Evolutionary conservation across 2,329 filamentous ascomycete genomes (phyloP).

Genomic region (Trichoderma harzianum): DNA sequence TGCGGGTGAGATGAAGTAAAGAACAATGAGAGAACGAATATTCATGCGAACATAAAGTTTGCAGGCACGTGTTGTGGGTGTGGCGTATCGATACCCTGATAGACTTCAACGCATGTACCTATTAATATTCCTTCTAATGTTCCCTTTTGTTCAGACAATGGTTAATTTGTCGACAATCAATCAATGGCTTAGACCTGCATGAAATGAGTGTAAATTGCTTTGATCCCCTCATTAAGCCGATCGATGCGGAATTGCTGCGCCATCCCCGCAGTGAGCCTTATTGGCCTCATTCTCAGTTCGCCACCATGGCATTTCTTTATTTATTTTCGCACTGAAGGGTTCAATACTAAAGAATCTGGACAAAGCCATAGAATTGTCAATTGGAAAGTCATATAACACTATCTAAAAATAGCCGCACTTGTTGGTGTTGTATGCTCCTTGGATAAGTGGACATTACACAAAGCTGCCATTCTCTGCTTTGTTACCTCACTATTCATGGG

Average conservation of each 20-base stretch:
- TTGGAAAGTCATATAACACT: not conserved
- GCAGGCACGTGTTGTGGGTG: not conserved
- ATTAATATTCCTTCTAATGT: not conserved
- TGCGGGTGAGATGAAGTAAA: not conserved
- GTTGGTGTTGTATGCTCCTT: not conserved
- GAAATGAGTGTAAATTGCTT: not conserved
- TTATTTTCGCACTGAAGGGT: not conserved
- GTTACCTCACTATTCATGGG: not conserved
- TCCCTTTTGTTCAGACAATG: not conserved
- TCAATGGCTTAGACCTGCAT: not conserved
- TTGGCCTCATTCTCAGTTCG: not conserved
- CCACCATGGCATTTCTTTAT: not conserved
- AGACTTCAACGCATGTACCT: not conserved
- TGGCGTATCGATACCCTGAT: not conserved
- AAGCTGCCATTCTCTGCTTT: not conserved
- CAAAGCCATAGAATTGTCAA: not conserved
- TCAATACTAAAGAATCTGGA: not conserved
- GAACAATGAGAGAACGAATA: not conserved
- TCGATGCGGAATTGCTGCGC: not conserved
- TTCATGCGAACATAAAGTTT: too few species aligned
- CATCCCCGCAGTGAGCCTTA: not conserved
- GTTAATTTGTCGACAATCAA: not conserved
- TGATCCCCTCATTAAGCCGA: not conserved
- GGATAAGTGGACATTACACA: not conserved
- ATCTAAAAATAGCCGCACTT: not conserved